These are phyloP conservation scores for Quercus suber DNA, from an alignment of 306 rosid species.

Conservation along the genomic window DNA sequence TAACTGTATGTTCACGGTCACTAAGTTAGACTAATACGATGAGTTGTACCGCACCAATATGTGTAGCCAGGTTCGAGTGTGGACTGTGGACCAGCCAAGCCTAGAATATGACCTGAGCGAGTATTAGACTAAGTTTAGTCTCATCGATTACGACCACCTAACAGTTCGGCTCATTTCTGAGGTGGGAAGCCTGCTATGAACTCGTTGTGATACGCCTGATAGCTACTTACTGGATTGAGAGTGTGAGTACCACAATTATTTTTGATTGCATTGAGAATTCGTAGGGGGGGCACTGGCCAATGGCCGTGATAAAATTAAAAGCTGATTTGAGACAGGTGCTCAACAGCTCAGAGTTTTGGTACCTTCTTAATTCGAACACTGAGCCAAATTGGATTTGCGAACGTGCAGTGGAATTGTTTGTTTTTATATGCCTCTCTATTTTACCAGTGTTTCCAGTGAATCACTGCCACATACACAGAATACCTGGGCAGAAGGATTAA, in stretches of 20 bases:
- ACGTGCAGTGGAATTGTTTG: conserved; percentile 28
- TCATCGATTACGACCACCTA: conserved; percentile 1
- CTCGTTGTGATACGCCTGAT: background rate
- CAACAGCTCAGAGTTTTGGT: conserved; percentile 16
- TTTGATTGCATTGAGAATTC: background rate
- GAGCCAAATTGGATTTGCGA: conserved; percentile 27
- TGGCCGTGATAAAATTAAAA: background rate
- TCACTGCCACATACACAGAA: conserved; percentile 26
- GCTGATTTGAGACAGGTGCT: conserved; percentile 24
- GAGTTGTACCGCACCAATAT: too few relatives aligned
- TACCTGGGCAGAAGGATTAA: conserved; percentile 40
- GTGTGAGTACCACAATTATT: background rate
- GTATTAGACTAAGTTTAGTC: background rate
- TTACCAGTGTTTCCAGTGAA: conserved; percentile 28
- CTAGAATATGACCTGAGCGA: background rate
- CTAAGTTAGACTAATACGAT: too few relatives aligned
- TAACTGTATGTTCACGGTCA: too few relatives aligned
- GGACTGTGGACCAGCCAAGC: too few relatives aligned
- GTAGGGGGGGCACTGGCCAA: background rate
- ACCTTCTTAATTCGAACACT: conserved; percentile 42
- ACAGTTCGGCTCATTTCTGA: background rate
- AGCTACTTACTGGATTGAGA: too few relatives aligned
- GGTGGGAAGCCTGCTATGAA: conserved; percentile 1
- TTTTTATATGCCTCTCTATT: conserved; percentile 40
- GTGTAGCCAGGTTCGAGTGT: too few relatives aligned